phyloP scores from a whole-genome alignment of 2,329 filamentous ascomycete species.

The Alternaria gansuensis region DNA sequence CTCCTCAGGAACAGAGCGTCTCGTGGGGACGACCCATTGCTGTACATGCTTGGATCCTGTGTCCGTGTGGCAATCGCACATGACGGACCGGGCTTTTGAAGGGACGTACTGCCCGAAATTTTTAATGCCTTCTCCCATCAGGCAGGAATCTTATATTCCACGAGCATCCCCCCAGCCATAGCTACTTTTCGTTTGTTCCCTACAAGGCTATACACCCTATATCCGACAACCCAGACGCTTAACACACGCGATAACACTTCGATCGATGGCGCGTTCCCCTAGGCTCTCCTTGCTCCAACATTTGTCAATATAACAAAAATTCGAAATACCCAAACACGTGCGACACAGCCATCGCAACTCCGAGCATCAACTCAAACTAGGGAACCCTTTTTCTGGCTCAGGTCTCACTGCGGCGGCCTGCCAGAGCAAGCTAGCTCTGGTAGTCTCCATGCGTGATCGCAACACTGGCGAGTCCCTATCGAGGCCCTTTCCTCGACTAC shows the following conservation, averaged over 20 bases:
- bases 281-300: slow-evolving; percentile 50
- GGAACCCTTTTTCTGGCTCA: slow-evolving; percentile 54
- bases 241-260: slow-evolving; percentile 52
- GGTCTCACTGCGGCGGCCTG: slow-evolving; percentile 58
- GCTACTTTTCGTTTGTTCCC: slow-evolving; percentile 39
- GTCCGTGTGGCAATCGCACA: slow-evolving; percentile 56
- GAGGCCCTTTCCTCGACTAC: slow-evolving; percentile 59
- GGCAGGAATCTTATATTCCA: slow-evolving; percentile 54
- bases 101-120: slow-evolving; percentile 51
- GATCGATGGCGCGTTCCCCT: slow-evolving; percentile 50
- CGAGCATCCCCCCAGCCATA: slow-evolving; percentile 48
- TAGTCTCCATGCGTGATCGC: slow-evolving; percentile 61
- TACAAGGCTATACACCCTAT: slow-evolving; percentile 47
- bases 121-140: slow-evolving; percentile 52
- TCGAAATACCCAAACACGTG: slow-evolving; percentile 53
- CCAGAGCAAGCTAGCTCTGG: slow-evolving; percentile 61
- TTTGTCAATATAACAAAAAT: slow-evolving; percentile 55
- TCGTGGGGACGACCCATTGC: slow-evolving; percentile 53
- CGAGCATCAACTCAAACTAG: slow-evolving; percentile 48
- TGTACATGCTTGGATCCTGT: slow-evolving; percentile 53
- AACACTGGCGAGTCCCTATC: slow-evolving; percentile 60
- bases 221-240: slow-evolving; percentile 52
- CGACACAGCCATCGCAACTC: slow-evolving; percentile 51
- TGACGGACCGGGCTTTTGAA: slow-evolving; percentile 49
- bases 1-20: slow-evolving; percentile 56